Conservation (phyloP, 2,329 filamentous ascomycete species). For the Xylogone sp. region DNA sequence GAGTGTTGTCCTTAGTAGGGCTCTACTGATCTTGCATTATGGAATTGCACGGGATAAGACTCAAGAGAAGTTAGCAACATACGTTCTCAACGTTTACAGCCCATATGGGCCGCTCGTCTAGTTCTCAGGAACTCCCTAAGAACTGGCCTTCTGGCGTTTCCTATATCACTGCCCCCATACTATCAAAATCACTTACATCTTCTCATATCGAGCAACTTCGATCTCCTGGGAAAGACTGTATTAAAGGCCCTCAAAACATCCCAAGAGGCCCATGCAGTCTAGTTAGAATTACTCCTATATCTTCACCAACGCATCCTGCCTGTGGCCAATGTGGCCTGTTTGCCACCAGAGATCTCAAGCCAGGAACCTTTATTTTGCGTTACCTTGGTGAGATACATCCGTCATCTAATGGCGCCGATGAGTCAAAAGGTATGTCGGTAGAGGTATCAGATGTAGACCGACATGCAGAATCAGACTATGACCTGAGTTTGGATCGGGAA, state of each 20-base stretch:
- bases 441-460: slow-evolving; percentile 9
- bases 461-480: slow-evolving; percentile 54
- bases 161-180: slow-evolving; percentile 47
- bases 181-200: slow-evolving; percentile 36
- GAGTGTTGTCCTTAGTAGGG: too few relatives aligned
- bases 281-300: slow-evolving; percentile 53
- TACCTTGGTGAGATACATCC: slow-evolving; percentile 59
- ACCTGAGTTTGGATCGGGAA: slow-evolving; percentile 58
- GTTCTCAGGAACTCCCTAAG: slow-evolving; percentile 34
- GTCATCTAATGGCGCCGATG: slow-evolving; percentile 2
- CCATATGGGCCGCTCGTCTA: background rate
- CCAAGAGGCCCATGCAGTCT: slow-evolving; percentile 42
- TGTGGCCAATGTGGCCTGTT: slow-evolving; percentile 57
- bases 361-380: slow-evolving; percentile 54
- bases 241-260: slow-evolving; percentile 30
- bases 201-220: slow-evolving; percentile 15
- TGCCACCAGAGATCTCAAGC: slow-evolving; percentile 47
- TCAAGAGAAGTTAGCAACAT: background rate
- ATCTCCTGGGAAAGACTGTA: slow-evolving; percentile 18
- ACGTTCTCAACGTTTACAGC: background rate
- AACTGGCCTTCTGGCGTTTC: slow-evolving; percentile 54
- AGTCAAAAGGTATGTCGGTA: slow-evolving; percentile 3
- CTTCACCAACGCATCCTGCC: slow-evolving; percentile 50
- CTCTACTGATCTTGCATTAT: too few relatives aligned
- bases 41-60: background rate